Conservation (phyloP, 768 basidiomycete genomes). For the Podaxis sp. region DNA sequence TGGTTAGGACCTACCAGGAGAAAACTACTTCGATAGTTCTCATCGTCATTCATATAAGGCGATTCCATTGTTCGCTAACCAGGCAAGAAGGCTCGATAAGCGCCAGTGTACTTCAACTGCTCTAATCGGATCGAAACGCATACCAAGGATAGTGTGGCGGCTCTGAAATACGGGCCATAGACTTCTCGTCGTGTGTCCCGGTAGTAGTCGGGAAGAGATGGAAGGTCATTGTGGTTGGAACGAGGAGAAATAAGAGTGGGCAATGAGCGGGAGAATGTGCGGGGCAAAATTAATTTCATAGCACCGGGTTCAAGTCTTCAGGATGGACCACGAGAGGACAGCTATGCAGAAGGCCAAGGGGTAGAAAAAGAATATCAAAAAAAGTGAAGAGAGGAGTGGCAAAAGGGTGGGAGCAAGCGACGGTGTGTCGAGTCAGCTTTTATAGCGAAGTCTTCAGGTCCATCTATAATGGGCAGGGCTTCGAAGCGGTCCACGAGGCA, state of each 20-base stretch:
- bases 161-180: constrained; percentile 5
- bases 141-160: background rate
- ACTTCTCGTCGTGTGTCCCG: constrained; percentile 9
- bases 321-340: background rate
- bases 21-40: constrained; percentile 1
- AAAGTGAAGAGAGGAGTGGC: background rate
- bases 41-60: background rate
- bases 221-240: background rate
- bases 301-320: background rate
- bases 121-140: background rate
- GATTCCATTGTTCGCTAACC: constrained; percentile 9
- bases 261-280: constrained; percentile 4
- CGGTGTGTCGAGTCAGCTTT: background rate
- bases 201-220: constrained; percentile 11
- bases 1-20: background rate
- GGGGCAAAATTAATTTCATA: constrained; percentile 8
- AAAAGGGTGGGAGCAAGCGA: background rate
- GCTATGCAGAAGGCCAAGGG: background rate
- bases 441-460: constrained; percentile 7
- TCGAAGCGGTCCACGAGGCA: constrained; percentile 14
- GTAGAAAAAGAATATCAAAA: background rate
- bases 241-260: constrained; percentile 4
- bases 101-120: background rate
- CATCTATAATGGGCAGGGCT: constrained; percentile 8
- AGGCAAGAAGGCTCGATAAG: background rate